Conservation (phyloP, 176 grass and related monocot species). For the Musa acuminata region DNA sequence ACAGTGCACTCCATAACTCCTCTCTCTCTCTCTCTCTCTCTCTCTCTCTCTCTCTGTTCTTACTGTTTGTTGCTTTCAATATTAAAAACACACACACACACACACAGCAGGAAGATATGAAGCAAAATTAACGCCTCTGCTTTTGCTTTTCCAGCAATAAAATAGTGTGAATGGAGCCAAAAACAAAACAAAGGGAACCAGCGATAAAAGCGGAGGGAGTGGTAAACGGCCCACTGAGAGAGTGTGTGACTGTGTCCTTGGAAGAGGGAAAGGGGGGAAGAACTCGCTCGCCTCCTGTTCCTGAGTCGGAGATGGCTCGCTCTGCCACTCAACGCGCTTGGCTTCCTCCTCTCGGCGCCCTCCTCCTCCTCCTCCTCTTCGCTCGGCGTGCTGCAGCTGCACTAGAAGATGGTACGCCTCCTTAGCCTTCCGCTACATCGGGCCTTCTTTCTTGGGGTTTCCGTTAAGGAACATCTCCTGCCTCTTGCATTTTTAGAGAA, state of each 20-base stretch:
- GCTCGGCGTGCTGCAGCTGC: conserved; percentile 31
- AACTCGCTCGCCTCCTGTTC: background rate
- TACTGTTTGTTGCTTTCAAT: too few species aligned
- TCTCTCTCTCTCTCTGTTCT: too few species aligned
- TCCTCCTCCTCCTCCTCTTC: conserved; percentile 24
- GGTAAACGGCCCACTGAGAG: background rate
- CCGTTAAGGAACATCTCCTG: background rate
- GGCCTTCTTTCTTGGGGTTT: background rate
- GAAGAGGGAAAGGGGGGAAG: too few species aligned
- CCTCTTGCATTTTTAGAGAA: background rate
- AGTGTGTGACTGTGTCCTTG: background rate
- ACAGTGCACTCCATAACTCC: too few species aligned
- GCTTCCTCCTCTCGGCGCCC: conserved; percentile 21
- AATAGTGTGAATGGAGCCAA: conserved; percentile 21
- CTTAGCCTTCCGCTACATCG: background rate
- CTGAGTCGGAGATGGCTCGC: background rate
- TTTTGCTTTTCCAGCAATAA: conserved; percentile 3
- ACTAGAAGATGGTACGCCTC: conserved; percentile 69
- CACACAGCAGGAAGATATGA: background rate
- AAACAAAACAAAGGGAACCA: conserved; percentile 79
- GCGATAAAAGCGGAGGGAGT: conserved; percentile 40
- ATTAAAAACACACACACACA: too few species aligned
- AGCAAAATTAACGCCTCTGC: background rate
- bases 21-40: background rate
- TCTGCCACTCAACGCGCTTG: conserved; percentile 2